Conservation (phyloP, 768 basidiomycete genomes). For the Termitomyces sp. region DNA sequence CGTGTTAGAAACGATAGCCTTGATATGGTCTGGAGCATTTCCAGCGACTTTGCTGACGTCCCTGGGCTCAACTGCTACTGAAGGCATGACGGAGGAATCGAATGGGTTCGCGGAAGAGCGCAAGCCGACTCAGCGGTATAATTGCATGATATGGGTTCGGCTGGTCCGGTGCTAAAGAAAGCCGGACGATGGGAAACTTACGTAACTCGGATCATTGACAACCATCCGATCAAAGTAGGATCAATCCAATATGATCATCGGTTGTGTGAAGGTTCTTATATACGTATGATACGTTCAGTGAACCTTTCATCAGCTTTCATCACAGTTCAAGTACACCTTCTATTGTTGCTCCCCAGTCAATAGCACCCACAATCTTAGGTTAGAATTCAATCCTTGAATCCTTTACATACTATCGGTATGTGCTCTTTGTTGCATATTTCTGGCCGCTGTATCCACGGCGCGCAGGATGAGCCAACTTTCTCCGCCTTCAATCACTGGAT, state of each 20-base stretch:
- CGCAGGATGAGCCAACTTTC: conserved; percentile 7
- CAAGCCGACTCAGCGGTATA: conserved; percentile 4
- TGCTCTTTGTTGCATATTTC: not conserved
- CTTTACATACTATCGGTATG: conserved; percentile 2
- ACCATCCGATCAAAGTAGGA: not conserved
- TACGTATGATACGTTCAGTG: too few species aligned
- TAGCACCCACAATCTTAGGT: not conserved
- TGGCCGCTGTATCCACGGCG: not conserved
- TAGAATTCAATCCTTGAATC: not conserved
- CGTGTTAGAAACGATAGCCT: conserved; percentile 18
- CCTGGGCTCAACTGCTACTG: conserved; percentile 7
- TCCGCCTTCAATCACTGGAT: conserved; percentile 1
- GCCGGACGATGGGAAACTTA: not conserved
- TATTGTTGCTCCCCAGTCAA: too few species aligned
- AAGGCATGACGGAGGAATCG: not conserved
- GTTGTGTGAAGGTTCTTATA: too few species aligned
- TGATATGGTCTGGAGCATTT: conserved; percentile 27
- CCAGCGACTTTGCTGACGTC: conserved; percentile 23
- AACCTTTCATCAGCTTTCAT: not conserved
- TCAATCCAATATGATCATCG: too few species aligned
- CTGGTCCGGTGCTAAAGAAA: conserved; percentile 8
- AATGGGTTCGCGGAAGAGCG: not conserved
- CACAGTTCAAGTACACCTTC: too few species aligned
- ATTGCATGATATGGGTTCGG: conserved; percentile 4
- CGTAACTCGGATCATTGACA: not conserved